Base-by-base conservation (phyloP, 371 early-diverging fungal genomes). In the Mucor irregularis region DNA sequence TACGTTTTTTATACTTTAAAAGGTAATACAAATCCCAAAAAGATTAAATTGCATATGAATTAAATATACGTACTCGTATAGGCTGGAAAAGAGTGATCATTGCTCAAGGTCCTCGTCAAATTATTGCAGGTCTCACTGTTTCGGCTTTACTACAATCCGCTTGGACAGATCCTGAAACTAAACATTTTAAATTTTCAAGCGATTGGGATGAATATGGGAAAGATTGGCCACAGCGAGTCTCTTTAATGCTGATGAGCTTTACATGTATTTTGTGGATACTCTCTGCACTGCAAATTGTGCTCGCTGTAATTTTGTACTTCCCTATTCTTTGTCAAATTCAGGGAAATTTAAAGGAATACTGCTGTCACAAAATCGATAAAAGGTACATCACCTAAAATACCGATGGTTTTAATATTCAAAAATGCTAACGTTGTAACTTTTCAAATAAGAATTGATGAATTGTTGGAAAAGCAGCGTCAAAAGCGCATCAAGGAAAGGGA, bases 321-420 rank as follows among this genome's bases (percentile, higher is more conserved):
- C 93, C 93, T 5, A 73, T 95, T 42, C 70, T 92, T 49, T 86
- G 81, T 58, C 78, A 82, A 29, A 91, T 95, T 47, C 86, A 85
- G 30, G 95, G 95, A 26, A 95, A 93, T 62, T 75, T 95, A 48
- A 95, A 95, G 64, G 95, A 95, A 65, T 95, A 88, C 62, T 91
- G 91, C 57, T 92, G 92, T 59, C 91, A 92, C 73, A 91, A 90
- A 68, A 88, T 95, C 40, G 95, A 93, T 72, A 95, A 93, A 66
- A 72, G 93, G 85, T 80, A 72, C 51, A 21, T 21, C 13, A n/a
- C 8, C n/a, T 16, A 19, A 25, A 30, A 22, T 25, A 5, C 7
- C 21, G 34, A 13, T 19, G 8, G 22, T 45, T 29, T 33, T 56
- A n/a, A 47, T 22, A 11, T 37, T n/a, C 13, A 55, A 14, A 4